Evolutionary conservation across 2,329 filamentous ascomycete species (phyloP), one percentile per base, ranked within the genome.

Genomic region (Cadophora gregata): DNA sequence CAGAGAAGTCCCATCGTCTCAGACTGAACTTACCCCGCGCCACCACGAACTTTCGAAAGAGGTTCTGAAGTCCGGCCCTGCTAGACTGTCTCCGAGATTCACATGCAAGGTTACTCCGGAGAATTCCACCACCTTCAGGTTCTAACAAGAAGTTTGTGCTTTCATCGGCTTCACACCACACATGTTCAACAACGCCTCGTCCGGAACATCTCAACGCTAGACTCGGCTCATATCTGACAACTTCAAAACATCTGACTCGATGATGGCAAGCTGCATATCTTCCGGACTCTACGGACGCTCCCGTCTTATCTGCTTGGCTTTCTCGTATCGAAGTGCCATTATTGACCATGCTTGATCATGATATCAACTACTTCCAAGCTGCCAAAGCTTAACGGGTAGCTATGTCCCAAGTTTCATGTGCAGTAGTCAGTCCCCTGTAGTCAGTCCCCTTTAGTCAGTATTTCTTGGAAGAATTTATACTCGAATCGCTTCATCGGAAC

Each of bases 291-390:
- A 60, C 38, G 58, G 58, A 60, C 25, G 38, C 58, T 60, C 58
- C 38, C 58, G 58, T 60, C 36, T 60, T 10, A 47, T 25, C 24
- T 45, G 38, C 56, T 59, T 59, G 36, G 38, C 56, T 36, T 38
- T 58, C 21, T 38, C 31, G 19, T 47, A 12, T 21, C 42, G 19
- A 47, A 47, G 42, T 47, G 21, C 19, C 19, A 47, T 47, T 21
- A 47, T 47, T 21, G 42, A 47, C 42, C 6, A 21, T 47, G n/a
- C 8, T 25, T 42, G 31, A 58, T 5, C 24, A 25, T 21, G n/a
- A 16, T 24, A n/a, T 24, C 38, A 31, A 4, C 27, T 45, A 25
- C 33, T 9, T 16, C 19, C 25, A 58, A 27, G 55, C 55, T 27
- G 6, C 21, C 2, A 42, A 58, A 58, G 55, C 55, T 58, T 58